phyloP scores from a whole-genome alignment of 768 basidiomycete genomes.

The Collybiopsis confluens region DNA sequence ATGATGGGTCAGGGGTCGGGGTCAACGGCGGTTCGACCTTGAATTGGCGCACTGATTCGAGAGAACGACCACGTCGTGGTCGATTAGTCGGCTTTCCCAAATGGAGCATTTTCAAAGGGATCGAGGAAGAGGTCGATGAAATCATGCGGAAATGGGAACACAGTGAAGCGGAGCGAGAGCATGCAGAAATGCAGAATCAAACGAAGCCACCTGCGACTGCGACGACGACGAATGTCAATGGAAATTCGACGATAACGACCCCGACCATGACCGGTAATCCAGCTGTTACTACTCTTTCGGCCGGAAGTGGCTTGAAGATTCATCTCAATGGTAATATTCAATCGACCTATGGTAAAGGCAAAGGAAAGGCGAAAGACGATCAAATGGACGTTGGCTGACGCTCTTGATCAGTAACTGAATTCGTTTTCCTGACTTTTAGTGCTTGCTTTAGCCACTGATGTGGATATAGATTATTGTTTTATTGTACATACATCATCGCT shows the following conservation, averaged over 20 bases:
- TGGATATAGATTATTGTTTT: background rate
- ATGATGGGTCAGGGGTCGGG: too few species aligned
- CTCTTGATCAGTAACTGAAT: background rate
- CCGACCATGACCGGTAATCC: background rate
- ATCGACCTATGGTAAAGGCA: constrained; percentile 37
- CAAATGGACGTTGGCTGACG: constrained; percentile 67
- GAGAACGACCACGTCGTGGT: constrained; percentile 39
- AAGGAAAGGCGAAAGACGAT: constrained; percentile 47
- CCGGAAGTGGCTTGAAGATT: constrained; percentile 17
- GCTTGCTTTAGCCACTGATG: background rate
- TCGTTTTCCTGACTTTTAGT: background rate
- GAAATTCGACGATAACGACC: background rate
- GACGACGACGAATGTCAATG: background rate
- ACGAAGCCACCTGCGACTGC: constrained; percentile 11
- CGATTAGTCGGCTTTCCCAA: constrained; percentile 75
- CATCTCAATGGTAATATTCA: constrained; percentile 24
- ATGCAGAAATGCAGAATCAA: constrained; percentile 13
- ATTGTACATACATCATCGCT: too few species aligned
- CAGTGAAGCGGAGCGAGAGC: background rate
- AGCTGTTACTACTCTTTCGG: background rate
- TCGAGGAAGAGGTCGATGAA: constrained; percentile 58
- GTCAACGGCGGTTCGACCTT: background rate
- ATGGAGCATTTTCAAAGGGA: constrained; percentile 70
- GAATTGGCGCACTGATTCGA: background rate
- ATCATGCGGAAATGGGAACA: constrained; percentile 25